These are phyloP conservation scores for Ophiostoma quercus DNA, from an alignment of 2,329 filamentous ascomycete species.

Conservation along the genomic window DNA sequence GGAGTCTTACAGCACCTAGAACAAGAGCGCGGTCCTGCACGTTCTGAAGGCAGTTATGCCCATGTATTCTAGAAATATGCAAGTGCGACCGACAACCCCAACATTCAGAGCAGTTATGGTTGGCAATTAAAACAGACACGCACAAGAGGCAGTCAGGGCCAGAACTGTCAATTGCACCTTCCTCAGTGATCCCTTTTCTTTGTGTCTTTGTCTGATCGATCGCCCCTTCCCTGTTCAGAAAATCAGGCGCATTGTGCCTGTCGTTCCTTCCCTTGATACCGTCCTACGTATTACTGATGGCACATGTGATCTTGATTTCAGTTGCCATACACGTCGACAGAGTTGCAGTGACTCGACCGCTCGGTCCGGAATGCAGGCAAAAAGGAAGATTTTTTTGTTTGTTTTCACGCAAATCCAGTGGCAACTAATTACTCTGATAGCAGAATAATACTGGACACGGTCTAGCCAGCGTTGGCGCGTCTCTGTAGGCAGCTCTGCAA, in stretches of 20 bases:
- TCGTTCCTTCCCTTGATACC: not conserved
- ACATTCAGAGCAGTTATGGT: not conserved
- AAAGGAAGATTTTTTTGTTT: not conserved
- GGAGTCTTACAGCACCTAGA: slow-evolving; percentile 5
- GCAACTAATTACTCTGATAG: not conserved
- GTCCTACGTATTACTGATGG: not conserved
- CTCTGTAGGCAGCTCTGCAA: slow-evolving; percentile 1
- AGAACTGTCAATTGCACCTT: not conserved
- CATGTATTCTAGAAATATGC: not conserved
- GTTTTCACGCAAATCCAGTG: not conserved
- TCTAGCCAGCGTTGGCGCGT: not conserved
- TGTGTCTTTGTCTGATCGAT: slow-evolving; percentile 1
- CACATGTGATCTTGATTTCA: not conserved
- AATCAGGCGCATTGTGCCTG: not conserved
- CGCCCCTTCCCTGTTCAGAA: not conserved
- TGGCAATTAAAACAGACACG: not conserved
- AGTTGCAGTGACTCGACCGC: not conserved
- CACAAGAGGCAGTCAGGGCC: not conserved
- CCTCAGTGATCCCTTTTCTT: not conserved
- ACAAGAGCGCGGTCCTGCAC: not conserved
- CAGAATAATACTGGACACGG: not conserved
- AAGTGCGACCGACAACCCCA: not conserved
- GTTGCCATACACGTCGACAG: not conserved
- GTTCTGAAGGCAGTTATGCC: not conserved
- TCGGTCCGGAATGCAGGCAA: not conserved